A percentile compares a stretch with the other conserved stretches of the same genome.
Conservation (phyloP, 257 asterid species). For the Primulina huaijiensis region DNA sequence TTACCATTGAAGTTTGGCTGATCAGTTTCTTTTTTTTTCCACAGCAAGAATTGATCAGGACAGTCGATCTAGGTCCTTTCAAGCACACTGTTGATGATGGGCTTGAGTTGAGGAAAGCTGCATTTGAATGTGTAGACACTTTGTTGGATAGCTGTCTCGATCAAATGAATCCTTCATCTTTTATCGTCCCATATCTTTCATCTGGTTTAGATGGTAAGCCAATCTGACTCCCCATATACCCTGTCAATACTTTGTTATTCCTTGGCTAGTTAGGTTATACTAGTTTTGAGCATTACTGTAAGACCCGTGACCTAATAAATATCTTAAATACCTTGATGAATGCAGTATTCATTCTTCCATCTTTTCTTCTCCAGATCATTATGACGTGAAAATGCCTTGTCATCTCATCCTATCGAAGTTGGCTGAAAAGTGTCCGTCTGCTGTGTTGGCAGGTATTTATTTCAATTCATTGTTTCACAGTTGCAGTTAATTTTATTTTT, state of each 20-base stretch:
- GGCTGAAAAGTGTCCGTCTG: constrained; percentile 95
- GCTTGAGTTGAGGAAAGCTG: constrained; percentile 97
- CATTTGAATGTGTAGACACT: constrained; percentile 97
- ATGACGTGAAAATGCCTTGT: constrained; percentile 99
- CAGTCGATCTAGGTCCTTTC: constrained; percentile 99
- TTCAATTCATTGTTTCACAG: constrained; percentile 14
- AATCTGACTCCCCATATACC: background rate
- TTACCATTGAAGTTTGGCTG: background rate
- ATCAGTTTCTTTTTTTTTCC: constrained; percentile 24
- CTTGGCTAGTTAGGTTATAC: constrained; percentile 9
- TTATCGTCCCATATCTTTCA: constrained; percentile 86
- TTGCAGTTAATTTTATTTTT: background rate
- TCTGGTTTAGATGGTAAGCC: constrained; percentile 94
- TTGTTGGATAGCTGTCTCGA: constrained; percentile 92
- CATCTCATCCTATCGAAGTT: constrained; percentile 97
- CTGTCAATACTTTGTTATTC: constrained; percentile 9
- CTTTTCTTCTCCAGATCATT: constrained; percentile 66
- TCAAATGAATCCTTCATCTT: constrained; percentile 98
- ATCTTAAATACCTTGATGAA: background rate
- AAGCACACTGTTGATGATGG: constrained; percentile 99
- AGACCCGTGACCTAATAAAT: constrained; percentile 15
- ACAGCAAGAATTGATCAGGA: constrained; percentile 98
- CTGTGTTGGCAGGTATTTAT: constrained; percentile 90
- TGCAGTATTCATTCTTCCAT: background rate
- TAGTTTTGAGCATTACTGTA: background rate